A percentile compares a stretch with the other conserved stretches of the same genome.
Evolutionary conservation across 2,329 filamentous ascomycete species (phyloP).

Genomic region (Amauroascus verrucosus): DNA sequence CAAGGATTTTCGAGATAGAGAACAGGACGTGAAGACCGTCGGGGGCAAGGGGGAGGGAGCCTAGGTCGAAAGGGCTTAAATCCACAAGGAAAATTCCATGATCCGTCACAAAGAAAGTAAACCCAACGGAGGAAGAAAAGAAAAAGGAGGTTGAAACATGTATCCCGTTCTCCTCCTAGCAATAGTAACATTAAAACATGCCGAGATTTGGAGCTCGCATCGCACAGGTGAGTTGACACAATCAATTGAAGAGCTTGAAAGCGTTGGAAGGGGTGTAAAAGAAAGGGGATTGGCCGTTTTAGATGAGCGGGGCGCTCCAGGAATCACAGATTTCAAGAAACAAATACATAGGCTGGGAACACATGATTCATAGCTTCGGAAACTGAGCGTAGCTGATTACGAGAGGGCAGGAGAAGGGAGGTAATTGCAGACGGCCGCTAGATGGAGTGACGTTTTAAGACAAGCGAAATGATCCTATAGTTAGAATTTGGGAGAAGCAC

Average conservation of each 20-base stretch:
- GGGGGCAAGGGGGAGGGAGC: neutral
- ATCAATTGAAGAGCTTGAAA: neutral
- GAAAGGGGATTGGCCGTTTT: neutral
- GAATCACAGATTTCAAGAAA: neutral
- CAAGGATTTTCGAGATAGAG: slow-evolving; percentile 8
- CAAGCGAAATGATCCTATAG: no score
- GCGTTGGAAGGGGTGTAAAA: neutral
- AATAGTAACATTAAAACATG: slow-evolving; percentile 6
- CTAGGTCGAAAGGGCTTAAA: neutral
- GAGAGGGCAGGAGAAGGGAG: neutral
- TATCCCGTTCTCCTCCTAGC: slow-evolving; percentile 7
- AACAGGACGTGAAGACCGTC: neutral
- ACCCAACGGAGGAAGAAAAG: neutral
- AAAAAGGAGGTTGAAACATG: neutral
- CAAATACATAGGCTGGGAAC: neutral
- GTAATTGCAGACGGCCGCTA: neutral
- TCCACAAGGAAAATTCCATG: neutral
- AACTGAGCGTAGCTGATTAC: neutral
- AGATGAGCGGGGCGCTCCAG: neutral
- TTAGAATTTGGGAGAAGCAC: no score
- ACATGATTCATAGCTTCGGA: neutral
- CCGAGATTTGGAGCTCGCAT: slow-evolving; percentile 1
- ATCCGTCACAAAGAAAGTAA: neutral
- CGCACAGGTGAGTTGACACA: slow-evolving; percentile 1
- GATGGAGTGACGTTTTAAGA: no score